phyloP scores from a whole-genome alignment of 2,329 filamentous ascomycete genomes.

The Aspergillus persii region DNA sequence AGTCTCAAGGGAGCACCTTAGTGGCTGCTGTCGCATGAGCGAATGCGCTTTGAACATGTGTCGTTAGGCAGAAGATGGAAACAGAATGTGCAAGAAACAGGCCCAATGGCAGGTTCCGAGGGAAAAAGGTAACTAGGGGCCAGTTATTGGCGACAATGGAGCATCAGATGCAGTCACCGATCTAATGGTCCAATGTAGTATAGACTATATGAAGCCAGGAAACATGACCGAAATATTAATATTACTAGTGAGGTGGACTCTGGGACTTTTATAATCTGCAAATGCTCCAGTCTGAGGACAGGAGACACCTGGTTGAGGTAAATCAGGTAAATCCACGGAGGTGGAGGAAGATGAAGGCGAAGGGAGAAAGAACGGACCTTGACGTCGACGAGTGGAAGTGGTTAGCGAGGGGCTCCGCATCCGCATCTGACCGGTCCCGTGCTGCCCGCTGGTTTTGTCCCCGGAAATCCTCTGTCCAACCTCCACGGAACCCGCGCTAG shows the following conservation, averaged over 20 bases:
- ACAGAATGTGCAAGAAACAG: neutral
- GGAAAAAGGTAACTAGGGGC: neutral
- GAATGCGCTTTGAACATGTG: neutral
- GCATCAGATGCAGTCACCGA: neutral
- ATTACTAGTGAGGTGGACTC: neutral
- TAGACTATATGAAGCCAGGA: neutral
- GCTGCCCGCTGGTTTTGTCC: conserved; percentile 12
- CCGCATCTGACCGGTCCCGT: conserved; percentile 23
- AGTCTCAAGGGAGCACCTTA: neutral
- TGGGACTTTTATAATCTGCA: neutral
- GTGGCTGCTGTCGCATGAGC: neutral
- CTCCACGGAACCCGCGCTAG: neutral
- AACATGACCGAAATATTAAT: neutral
- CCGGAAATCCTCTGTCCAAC: neutral
- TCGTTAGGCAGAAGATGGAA: neutral
- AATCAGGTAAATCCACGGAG: neutral
- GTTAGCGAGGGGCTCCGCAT: conserved; percentile 25
- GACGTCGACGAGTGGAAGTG: conserved; percentile 8
- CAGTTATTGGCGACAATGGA: neutral
- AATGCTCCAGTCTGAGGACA: neutral
- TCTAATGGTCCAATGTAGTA: neutral
- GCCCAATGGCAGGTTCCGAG: neutral
- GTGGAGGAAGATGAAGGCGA: neutral
- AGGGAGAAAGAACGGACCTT: conserved; percentile 3
- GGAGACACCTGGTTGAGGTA: neutral